phyloP scores from a whole-genome alignment of 1,284 basidiomycete genomes.

The Cutaneotrichosporon cavernicola region DNA sequence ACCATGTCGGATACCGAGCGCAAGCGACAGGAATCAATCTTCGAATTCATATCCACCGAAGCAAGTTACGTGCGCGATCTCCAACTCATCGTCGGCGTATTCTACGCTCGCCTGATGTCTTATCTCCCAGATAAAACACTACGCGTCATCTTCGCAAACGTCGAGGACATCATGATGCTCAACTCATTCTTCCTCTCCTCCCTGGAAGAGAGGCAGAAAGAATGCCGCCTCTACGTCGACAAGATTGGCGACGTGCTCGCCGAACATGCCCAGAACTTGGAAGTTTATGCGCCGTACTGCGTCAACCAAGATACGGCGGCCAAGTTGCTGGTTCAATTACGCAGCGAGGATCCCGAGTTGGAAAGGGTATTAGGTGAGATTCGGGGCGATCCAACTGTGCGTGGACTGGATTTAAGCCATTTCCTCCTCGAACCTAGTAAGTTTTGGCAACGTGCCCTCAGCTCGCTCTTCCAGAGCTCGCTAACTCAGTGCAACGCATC shows the following conservation, averaged over 20 bases:
- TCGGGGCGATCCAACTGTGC: constrained; percentile 62
- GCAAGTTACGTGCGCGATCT: constrained; percentile 81
- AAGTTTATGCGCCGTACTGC: constrained; percentile 83
- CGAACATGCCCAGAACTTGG: constrained; percentile 71
- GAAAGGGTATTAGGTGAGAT: constrained; percentile 49
- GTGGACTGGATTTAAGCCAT: constrained; percentile 83
- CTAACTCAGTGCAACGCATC: constrained; percentile 79
- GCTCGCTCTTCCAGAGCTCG: not conserved
- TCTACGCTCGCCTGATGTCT: constrained; percentile 74
- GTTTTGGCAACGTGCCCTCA: constrained; percentile 35
- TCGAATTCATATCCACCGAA: constrained; percentile 88
- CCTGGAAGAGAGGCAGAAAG: constrained; percentile 85
- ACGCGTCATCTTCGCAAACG: constrained; percentile 84
- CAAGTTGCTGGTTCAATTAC: constrained; percentile 71
- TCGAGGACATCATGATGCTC: constrained; percentile 82
- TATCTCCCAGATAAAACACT: constrained; percentile 75
- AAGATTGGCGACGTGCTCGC: constrained; percentile 80
- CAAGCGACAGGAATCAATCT: constrained; percentile 82
- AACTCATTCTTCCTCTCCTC: constrained; percentile 84
- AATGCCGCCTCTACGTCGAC: constrained; percentile 85
- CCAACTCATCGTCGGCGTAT: constrained; percentile 79
- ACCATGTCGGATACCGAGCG: constrained; percentile 74
- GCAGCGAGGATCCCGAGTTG: constrained; percentile 67
- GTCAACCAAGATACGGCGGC: constrained; percentile 81
- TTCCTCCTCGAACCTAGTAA: constrained; percentile 86